Base-by-base conservation (phyloP, 306 rosid genomes). In the Mimosa bimucronata region DNA sequence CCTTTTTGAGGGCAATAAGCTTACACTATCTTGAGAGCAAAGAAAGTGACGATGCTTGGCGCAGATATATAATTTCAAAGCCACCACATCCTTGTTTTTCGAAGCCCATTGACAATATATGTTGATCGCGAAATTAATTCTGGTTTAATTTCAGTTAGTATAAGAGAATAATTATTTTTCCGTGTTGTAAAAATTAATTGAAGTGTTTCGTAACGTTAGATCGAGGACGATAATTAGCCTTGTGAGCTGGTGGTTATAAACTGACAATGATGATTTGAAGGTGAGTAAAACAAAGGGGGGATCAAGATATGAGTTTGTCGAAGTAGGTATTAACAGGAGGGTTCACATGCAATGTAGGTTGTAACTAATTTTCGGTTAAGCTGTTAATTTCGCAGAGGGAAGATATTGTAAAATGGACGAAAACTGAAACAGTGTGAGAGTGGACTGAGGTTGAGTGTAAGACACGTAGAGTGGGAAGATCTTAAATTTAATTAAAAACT, bases 351-450 rank as follows among this genome's bases (percentile, higher is more conserved):
- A 58, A 21, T 23, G 18, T 23, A 7, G 46, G 30, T 8, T 50
- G 75, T 61, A 52, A 65, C 70, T 45, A 48, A 53, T 34, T 73
- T 77, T 77, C 41, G 11, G 85, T 85, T 78, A 71, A 81, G 76
- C 72, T 61, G 85, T 67, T 77, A 77, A 66, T 19, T 30, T 66
- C 72, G 15, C 5, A 6, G 48, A 9, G 29, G 29, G 21, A 30
- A 21, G 46, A 9, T 73, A 52, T 60, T 28, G 44, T 71, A 41
- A 67, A 68, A 81, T 30, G 15, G 53, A 41, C 68, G 13, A 64
- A 67, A 81, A n/a, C 75, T 30, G 78, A 78, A 60, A 38, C 9
- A 68, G 83, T 53, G 69, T 68, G 79, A 81, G 85, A 68, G 18
- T n/a, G 28, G 0, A 3, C 9, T 21, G 30, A 60, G 9, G 74